A percentile compares a stretch with the other conserved stretches of the same genome.
Evolutionary conservation across 176 grass and related monocot species (phyloP).

Genomic region (Saccharum spontaneum): DNA sequence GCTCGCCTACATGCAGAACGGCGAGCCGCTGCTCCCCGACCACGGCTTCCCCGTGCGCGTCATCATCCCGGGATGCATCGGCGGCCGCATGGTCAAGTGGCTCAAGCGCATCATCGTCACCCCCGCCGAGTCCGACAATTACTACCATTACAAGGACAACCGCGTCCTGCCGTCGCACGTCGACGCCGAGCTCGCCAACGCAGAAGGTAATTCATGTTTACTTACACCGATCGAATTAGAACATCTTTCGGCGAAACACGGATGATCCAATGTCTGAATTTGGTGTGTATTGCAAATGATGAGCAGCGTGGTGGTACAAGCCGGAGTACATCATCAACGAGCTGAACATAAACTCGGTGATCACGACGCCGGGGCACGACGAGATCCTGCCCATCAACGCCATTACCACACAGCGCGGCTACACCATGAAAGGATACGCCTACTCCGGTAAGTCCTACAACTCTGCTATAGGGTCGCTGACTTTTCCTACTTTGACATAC

Average conservation of each 20-base stretch:
- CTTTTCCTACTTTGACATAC: not conserved
- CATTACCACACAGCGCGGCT: slow-evolving; percentile 68
- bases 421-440: slow-evolving; percentile 91
- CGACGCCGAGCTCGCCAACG: slow-evolving; percentile 90
- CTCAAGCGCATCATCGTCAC: slow-evolving; percentile 81
- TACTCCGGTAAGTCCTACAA: slow-evolving; percentile 72
- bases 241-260: not conserved
- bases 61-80: slow-evolving; percentile 78
- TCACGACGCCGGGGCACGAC: slow-evolving; percentile 91
- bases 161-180: slow-evolving; percentile 86
- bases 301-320: slow-evolving; percentile 97
- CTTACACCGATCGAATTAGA: not conserved
- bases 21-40: slow-evolving; percentile 63
- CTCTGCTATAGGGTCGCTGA: not conserved
- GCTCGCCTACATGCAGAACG: slow-evolving; percentile 95
- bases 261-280: not conserved
- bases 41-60: slow-evolving; percentile 81
- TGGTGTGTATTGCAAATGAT: not conserved
- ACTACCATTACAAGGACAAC: slow-evolving; percentile 96
- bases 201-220: slow-evolving; percentile 45
- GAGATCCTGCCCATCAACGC: slow-evolving; percentile 96
- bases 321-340: slow-evolving; percentile 96
- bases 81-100: slow-evolving; percentile 98
- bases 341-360: slow-evolving; percentile 90
- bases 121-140: slow-evolving; percentile 66